These are phyloP conservation scores for Tetrahymena thermophila DNA, from an alignment of 73 alveolate species.

Conservation along the genomic window DNA sequence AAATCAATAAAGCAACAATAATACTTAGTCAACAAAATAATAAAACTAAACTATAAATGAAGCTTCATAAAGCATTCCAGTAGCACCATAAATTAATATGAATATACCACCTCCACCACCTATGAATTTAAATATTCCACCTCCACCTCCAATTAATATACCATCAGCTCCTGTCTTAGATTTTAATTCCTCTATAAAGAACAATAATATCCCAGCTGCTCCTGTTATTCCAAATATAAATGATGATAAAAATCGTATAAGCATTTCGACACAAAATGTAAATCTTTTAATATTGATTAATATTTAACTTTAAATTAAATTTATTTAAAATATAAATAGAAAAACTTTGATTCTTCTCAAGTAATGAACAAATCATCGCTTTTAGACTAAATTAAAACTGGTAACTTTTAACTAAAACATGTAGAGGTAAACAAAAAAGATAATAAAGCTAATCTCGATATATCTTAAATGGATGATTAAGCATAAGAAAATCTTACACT, in stretches of 20 bases:
- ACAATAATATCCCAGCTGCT: neutral
- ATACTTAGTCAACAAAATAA: neutral
- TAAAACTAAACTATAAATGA: neutral
- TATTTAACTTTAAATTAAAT: neutral
- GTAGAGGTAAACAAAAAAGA: neutral
- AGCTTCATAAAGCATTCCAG: neutral
- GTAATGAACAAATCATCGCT: neutral
- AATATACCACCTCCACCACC: neutral
- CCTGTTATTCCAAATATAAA: neutral
- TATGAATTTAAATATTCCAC: neutral
- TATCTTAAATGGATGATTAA: neutral
- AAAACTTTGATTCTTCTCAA: neutral
- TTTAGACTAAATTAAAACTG: neutral
- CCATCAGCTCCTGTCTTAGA: neutral
- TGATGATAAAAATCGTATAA: no score
- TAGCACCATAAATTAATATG: neutral
- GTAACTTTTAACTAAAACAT: neutral
- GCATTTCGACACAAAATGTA: neutral
- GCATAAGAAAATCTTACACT: neutral
- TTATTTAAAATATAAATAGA: neutral
- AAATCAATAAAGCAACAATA: neutral
- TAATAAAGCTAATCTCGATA: neutral
- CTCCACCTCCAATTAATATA: neutral
- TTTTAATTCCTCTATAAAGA: neutral
- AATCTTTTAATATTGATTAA: no score